Evolutionary conservation across 768 basidiomycete genomes (phyloP).

Genomic region (Kwoniella bestiolae): DNA sequence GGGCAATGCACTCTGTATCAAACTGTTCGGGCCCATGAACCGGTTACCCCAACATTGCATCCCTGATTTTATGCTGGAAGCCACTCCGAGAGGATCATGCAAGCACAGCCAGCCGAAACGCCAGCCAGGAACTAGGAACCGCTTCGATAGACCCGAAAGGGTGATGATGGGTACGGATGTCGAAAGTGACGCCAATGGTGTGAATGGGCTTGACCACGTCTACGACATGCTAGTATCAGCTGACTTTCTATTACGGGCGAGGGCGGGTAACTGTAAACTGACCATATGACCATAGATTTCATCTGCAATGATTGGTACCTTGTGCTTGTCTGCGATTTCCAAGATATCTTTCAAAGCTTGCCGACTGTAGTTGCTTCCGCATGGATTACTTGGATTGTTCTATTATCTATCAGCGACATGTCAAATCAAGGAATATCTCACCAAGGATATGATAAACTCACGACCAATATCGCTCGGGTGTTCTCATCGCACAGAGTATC

Average conservation of each 20-base stretch:
- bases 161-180: slow-evolving; percentile 53
- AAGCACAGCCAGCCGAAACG: slow-evolving; percentile 57
- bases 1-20: slow-evolving; percentile 50
- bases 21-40: slow-evolving; percentile 56
- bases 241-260: neutral
- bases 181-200: slow-evolving; percentile 54
- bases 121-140: slow-evolving; percentile 58
- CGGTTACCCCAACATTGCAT: slow-evolving; percentile 54
- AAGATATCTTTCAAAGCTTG: slow-evolving; percentile 51
- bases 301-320: slow-evolving; percentile 56
- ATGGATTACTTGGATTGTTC: slow-evolving; percentile 58
- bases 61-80: slow-evolving; percentile 43
- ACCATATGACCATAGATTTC: slow-evolving; percentile 56
- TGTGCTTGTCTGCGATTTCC: slow-evolving; percentile 47
- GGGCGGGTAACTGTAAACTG: slow-evolving; percentile 10
- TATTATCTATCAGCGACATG: slow-evolving; percentile 8
- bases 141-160: slow-evolving; percentile 58
- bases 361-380: slow-evolving; percentile 56
- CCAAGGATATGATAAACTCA: too few species aligned
- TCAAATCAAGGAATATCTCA: neutral
- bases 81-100: slow-evolving; percentile 55
- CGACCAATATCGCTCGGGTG: slow-evolving; percentile 55
- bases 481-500: slow-evolving; percentile 55
- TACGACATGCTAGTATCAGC: neutral
- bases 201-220: slow-evolving; percentile 55